Base-by-base conservation (phyloP, 2,329 filamentous ascomycete genomes). In the Cyanodermella asteris region DNA sequence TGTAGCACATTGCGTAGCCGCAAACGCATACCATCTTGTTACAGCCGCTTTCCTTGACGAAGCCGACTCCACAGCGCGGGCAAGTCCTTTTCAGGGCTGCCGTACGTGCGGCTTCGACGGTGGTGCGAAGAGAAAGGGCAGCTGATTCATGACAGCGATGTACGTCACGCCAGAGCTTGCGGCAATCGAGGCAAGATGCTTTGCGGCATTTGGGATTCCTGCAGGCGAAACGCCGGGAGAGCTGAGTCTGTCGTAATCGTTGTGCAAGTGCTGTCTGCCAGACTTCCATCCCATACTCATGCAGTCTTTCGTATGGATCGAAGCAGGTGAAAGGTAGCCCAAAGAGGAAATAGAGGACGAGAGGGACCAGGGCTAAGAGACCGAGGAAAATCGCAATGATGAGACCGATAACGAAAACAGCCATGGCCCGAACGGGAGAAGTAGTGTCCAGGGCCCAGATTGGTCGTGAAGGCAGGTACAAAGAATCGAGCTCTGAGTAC, bases 1-100 rank as follows among this genome's bases (percentile, higher is more conserved):
- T 68, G 42, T 97, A 97, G 46, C 87, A 97, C 84, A 94, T 94
- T 38, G 76, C 74, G 51, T 94, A 94, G 6, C 87, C 87, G 49
- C 87, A 97, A 10, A 81, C 71, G 44, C 87, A 94, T 5, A 80
- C 84, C 20, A 97, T 61, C 52, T 94, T 94, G 56, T 97, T 97
- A 61, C 87, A 97, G 39, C 87, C 87, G 14, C 72, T 71, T 5
- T 70, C 73, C 47, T 94, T 94, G 50, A 97, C 77, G 45, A 94
- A 94, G 10, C 72, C 77, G 7, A 82, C 77, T 37, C 77, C 73
- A 55, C 87, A 97, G 23, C 73, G 67, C 6, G 87, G 87, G 45
- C 87, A 97, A 7, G 87, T 84, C 25, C 87, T 75, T 52, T 94
- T 97, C 44, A 94, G 70, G 13, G 84, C 84, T 43, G 82, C 70